Evolutionary conservation across 2,329 filamentous ascomycete genomes (phyloP), one percentile per base, ranked within the genome.

Genomic region (Pestalotiopsis sp.): DNA sequence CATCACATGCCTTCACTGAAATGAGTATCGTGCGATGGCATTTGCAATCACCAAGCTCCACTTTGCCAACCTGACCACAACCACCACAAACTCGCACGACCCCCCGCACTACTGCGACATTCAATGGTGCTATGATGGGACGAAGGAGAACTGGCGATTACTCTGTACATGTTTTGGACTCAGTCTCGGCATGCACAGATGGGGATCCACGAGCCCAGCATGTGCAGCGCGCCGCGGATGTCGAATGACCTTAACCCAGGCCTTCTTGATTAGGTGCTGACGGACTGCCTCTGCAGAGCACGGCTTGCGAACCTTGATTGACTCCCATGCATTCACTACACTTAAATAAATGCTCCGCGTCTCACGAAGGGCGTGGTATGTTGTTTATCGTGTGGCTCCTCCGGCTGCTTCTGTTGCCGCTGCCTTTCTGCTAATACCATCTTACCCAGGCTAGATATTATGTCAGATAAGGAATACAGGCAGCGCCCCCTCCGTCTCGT

Each of bases 51-150:
- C 38, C 49, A 45, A 31, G 20, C 61, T 64, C 61, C 61, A 64
- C 61, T 39, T 64, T 23, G 31, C 13, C n/a, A 52, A 52, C 14
- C 61, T 52, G 41, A 27, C 61, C n/a, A 52, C 25, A 31, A 52
- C 45, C 45, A 52, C 45, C 20, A 52, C 45, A 52, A 52, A n/a
- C 31, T 64, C 36, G 38, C 61, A 17, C 41, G 23, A 49, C 36
- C 38, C 61, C 61, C 61, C 38, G 61, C 61, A 64, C 59, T 62
- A 62, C 31, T 39, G 27, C n/a, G 59, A 36, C 13, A 36, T 14
- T 25, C 59, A 62, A 62, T 64, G 36, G 61, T 64, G 61, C 61
- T 52, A 64, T 59, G 23, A 59, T 36, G 57, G 23, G 27, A 27
- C 57, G 23, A 4, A 59, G 23, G 57, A 14, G n/a, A 17, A 25